phyloP scores from a whole-genome alignment of 306 rosid genomes.

The cucumber (Cucumis sativus) region Cucumber_9930_V3 NC_026657.2:31277001-31277500 shows the following conservation, averaged over 20 bases:
- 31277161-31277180: neutral
- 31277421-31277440: conserved; percentile 2
- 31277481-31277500: neutral
- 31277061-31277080: neutral
- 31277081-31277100: neutral
- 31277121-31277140: neutral
- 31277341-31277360: neutral
- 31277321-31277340: neutral
- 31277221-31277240: neutral
- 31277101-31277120: neutral
- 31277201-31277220: neutral
- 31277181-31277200: neutral
- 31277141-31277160: neutral
- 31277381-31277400: neutral
- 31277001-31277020: neutral
- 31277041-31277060: neutral
- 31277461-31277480: neutral
- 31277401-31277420: neutral
- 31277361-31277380: neutral
- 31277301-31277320: neutral
- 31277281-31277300: neutral
- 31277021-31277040: too few relatives aligned
- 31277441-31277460: neutral
- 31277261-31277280: neutral
- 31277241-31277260: neutral